Conservation (phyloP, 2,329 filamentous ascomycete genomes). For the Cercospora zeae-maydis region DNA sequence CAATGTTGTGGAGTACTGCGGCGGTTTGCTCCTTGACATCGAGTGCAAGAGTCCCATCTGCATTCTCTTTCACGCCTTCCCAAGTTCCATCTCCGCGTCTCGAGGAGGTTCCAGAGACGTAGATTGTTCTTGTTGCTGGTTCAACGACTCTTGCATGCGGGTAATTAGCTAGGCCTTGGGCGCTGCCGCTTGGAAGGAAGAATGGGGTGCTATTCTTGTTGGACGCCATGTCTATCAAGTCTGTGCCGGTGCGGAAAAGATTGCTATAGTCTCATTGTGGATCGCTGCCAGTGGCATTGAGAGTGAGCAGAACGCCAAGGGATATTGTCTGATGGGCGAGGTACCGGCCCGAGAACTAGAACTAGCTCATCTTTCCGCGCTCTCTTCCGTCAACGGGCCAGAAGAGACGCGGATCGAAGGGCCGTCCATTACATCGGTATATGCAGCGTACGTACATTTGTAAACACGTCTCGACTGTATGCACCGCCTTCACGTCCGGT, state of each 20-base stretch:
- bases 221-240: neutral
- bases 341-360: neutral
- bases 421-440: slow-evolving; percentile 14
- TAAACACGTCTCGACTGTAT: slow-evolving; percentile 17
- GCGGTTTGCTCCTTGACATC: slow-evolving; percentile 19
- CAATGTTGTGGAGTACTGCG: slow-evolving; percentile 18
- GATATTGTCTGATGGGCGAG: neutral
- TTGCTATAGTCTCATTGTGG: neutral
- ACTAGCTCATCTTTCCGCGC: neutral
- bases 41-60: slow-evolving; percentile 9
- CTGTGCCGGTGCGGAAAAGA: neutral
- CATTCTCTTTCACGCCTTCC: slow-evolving; percentile 14
- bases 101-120: slow-evolving; percentile 21
- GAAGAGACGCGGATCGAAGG: neutral
- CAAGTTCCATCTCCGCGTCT: slow-evolving; percentile 17
- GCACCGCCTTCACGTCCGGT: slow-evolving; percentile 15
- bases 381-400: neutral
- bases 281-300: neutral
- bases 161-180: slow-evolving; percentile 21
- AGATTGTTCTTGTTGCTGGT: slow-evolving; percentile 15
- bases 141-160: slow-evolving; percentile 14
- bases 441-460: slow-evolving; percentile 13
- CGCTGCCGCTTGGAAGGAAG: slow-evolving; percentile 12
- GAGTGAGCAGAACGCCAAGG: neutral
- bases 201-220: slow-evolving; percentile 11